Conservation (phyloP, 768 basidiomycete species). For the Collybia sp. region DNA sequence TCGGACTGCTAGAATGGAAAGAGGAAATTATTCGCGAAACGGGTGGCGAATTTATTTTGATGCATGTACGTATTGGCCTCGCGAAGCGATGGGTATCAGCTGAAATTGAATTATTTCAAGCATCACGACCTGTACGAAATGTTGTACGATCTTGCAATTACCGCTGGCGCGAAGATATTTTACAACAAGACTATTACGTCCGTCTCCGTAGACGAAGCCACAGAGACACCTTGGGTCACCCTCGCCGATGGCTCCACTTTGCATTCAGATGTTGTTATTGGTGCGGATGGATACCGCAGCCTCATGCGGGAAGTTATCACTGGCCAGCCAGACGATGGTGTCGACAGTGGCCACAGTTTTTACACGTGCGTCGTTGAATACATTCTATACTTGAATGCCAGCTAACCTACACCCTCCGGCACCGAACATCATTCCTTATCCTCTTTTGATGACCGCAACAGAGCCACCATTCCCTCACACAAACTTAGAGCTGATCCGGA, state of each 20-base stretch:
- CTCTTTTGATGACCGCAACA: constrained; percentile 7
- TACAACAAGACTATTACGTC: constrained; percentile 22
- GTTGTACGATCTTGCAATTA: constrained; percentile 36
- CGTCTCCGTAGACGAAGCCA: constrained; percentile 22
- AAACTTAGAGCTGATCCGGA: constrained; percentile 33
- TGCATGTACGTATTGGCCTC: constrained; percentile 33
- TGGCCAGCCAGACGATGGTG: constrained; percentile 20
- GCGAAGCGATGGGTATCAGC: neutral
- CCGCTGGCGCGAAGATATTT: constrained; percentile 33
- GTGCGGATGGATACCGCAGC: constrained; percentile 45
- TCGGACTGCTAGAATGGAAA: constrained; percentile 45
- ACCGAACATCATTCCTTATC: neutral
- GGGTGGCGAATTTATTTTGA: constrained; percentile 44
- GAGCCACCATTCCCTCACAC: constrained; percentile 30
- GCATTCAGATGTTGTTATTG: constrained; percentile 41
- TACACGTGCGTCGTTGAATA: constrained; percentile 28
- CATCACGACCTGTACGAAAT: constrained; percentile 40
- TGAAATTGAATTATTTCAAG: constrained; percentile 17
- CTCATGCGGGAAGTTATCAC: constrained; percentile 31
- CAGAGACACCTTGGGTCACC: constrained; percentile 17
- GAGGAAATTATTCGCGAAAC: constrained; percentile 42
- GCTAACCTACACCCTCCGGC: neutral
- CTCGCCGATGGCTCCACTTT: constrained; percentile 30
- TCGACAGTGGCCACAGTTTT: constrained; percentile 23
- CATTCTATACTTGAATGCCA: too few relatives aligned